Base-by-base conservation (phyloP, 2,329 filamentous ascomycete species). In the Ophiostoma populinum region DNA sequence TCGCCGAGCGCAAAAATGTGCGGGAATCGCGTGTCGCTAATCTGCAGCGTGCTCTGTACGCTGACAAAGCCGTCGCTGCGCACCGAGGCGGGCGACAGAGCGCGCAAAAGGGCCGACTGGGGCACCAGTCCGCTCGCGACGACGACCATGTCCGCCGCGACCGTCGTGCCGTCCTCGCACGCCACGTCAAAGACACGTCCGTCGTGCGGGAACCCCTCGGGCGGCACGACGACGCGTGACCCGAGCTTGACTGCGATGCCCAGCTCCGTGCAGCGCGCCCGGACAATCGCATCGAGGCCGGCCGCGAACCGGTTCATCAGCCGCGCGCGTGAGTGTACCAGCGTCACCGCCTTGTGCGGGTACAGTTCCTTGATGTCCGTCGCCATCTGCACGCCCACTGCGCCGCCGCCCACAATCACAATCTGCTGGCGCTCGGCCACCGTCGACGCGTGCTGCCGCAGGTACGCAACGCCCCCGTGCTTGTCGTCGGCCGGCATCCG, bases 1-100 rank as follows among this genome's bases (percentile, higher is more conserved):
- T 79, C 74, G n/a, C 75, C 75, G 17, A 70, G 63, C 2, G 65
- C 67, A 44, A 72, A 79, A 4, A 79, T 57, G 40, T 72, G 62
- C 10, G 39, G 32, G 16, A 34, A 29, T 3, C 15, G 24, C 10
- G 36, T 8, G 24, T 40, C 41, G n/a, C 32, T 20, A 16, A 43
- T 35, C 35, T 43, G 41, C 21, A 43, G 33, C 5, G 41, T 41
- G 17, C 25, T 22, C 10, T 16, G 19, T 19, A 43, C 41, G 12
- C 37, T 35, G 8, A 43, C 24, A 11, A 35, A 39, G 11, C 41
- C 41, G 6, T 36, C 34, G 7, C 31, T 24, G 35, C 34, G 34
- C 30, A 43, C 34, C 3, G 37, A 34, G 4, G 20, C 24, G 5
- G 35, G 22, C 11, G 37, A 34, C 20, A 39, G 37, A 5, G 35